Evolutionary conservation across 1,284 basidiomycete genomes (phyloP).

Genomic region (Ceratobasidium theobromae): DNA sequence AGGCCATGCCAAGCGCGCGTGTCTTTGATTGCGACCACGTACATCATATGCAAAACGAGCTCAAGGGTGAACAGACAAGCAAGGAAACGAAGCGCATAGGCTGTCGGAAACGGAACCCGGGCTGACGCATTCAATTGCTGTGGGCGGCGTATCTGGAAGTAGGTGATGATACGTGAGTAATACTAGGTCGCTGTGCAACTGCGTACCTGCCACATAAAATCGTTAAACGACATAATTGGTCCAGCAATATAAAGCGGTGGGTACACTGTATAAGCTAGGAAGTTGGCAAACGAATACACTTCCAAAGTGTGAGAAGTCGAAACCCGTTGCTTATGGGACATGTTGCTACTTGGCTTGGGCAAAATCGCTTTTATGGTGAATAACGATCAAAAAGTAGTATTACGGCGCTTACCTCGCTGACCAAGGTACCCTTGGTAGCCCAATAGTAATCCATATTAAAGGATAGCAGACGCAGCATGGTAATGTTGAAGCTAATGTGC

Average conservation of each 20-base stretch:
- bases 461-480: conserved; percentile 91
- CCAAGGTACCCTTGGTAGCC: conserved; percentile 54
- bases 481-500: conserved; percentile 96
- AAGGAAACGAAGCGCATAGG: conserved; percentile 74
- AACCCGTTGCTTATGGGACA: conserved; percentile 62
- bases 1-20: conserved; percentile 71
- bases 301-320: conserved; percentile 49
- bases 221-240: conserved; percentile 95
- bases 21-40: conserved; percentile 96
- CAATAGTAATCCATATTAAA: conserved; percentile 93
- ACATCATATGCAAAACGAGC: conserved; percentile 89
- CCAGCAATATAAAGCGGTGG: conserved; percentile 95
- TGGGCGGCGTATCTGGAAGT: conserved; percentile 58
- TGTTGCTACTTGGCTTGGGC: conserved; percentile 42
- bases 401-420: conserved; percentile 47
- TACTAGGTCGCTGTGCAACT: not conserved
- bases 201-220: conserved; percentile 85
- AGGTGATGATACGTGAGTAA: not conserved
- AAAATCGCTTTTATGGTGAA: not conserved
- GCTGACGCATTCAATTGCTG: conserved; percentile 43
- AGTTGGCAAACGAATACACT: conserved; percentile 59
- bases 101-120: conserved; percentile 40
- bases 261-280: conserved; percentile 79
- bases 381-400: not conserved
- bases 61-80: conserved; percentile 84